phyloP scores from a whole-genome alignment of 345 rosid genomes.

The Gynandropsis gynandra region DNA sequence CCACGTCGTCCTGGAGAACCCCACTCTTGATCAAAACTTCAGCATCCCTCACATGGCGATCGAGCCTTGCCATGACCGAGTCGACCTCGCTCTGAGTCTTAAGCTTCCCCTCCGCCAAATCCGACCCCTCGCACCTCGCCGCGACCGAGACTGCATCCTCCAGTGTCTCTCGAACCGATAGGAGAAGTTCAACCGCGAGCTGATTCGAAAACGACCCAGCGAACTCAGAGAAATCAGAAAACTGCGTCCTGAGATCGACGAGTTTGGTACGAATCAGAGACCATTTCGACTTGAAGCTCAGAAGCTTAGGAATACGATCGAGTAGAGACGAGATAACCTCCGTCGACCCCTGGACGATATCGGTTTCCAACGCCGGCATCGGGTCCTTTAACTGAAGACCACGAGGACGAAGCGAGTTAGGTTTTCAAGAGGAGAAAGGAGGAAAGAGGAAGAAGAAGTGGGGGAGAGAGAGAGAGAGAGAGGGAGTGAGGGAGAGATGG shows the following conservation, averaged over 20 bases:
- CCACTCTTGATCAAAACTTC: constrained; percentile 64
- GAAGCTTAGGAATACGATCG: constrained; percentile 34
- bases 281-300: constrained; percentile 75
- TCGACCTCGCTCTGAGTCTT: constrained; percentile 85
- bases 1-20: constrained; percentile 34
- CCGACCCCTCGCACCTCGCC: constrained; percentile 36
- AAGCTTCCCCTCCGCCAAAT: constrained; percentile 69
- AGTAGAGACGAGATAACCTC: constrained; percentile 38
- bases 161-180: constrained; percentile 43
- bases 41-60: constrained; percentile 55
- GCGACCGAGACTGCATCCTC: constrained; percentile 44
- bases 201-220: constrained; percentile 38
- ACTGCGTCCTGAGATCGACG: constrained; percentile 48
- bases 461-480: constrained; percentile 10
- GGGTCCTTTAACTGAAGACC: constrained; percentile 16
- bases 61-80: constrained; percentile 56
- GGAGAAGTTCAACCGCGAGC: constrained; percentile 50
- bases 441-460: no score
- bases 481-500: constrained; percentile 11
- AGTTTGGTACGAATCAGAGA: constrained; percentile 53
- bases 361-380: constrained; percentile 49
- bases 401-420: constrained; percentile 14
- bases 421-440: constrained; percentile 19
- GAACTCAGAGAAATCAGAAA: constrained; percentile 53
- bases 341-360: constrained; percentile 29